Base-by-base conservation (phyloP, 805 yeast species). In the Candida bentonensis region DNA sequence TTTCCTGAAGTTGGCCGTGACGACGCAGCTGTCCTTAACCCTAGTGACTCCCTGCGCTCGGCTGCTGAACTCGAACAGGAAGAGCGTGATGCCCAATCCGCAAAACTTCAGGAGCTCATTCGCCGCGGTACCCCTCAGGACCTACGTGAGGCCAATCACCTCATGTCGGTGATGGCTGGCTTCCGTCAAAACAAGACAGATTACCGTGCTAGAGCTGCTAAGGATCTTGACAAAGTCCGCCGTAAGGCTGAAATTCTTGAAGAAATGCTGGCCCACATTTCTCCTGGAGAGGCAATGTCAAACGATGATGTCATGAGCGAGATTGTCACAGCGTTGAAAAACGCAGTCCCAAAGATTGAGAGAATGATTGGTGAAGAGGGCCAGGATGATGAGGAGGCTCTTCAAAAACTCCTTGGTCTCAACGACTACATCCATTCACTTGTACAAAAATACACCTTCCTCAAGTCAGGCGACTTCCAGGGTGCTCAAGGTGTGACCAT, bases 81-180 rank as follows among this genome's bases (percentile, higher is more conserved):
- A 60, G 98, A 92, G 64, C 80, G 84, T 46, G 69, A 86, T 42
- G 96, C 94, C 1, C 96, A 88, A 58, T 74, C 84, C 50, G 97
- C 98, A 15, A 92, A 92, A 65, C 73, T 92, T 51, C 98, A 92
- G 64, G 98, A 92, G 62, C 72, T 92, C 49, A 83, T 92, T 49
- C 79, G 97, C 64, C 74, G 96, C 55, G 98, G 97, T 36, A 82
- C 84, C 61, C 97, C 98, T 4, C 83, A 80, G 50, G 99, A 92
- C 64, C 73, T 92, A 57, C 84, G 81, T 54, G 98, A 92, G 63
- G 99, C 99, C 39, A 92, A 92, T 63, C 85, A 83, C 53, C 72
- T 92, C 62, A 92, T 92, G 98, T 87, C 89, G 61, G 78, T 92
- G 53, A 87, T 92, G 96, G 95, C 97, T 3, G 99, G 99, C 3